Evolutionary conservation across 148 eudicot genomes (phyloP), one percentile per base, ranked within the genome.

Genomic region (Cornus florida): DNA sequence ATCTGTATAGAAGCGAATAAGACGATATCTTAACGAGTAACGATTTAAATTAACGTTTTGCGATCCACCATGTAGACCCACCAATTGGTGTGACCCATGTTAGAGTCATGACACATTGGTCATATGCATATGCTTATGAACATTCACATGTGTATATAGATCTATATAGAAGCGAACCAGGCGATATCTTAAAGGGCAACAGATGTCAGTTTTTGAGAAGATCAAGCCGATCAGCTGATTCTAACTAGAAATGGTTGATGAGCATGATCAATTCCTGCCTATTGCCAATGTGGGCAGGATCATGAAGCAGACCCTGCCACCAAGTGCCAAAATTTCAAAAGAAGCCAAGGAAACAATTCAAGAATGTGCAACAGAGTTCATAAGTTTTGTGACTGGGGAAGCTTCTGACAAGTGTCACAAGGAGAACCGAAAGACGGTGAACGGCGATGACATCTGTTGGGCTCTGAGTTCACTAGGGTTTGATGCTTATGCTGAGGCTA

Each of bases 361-460:
- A 79, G 92, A 87, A 70, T 89, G 90, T 73, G 90, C 84, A 11
- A 82, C 89, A 0, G 92, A 89, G 85, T 89, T 89, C 86, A 82
- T 89, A 67, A 83, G 92, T 76, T 89, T 89, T 4, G 89, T 89
- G 20, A 89, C 92, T 0, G 83, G 90, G 0, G 90, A 89, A 50
- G 92, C 92, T 0, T 86, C 90, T 0, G 90, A 89, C 41, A 89
- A 87, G 90, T 89, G 92, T 79, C 90, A 86, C 71, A 87, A 84
- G 86, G 92, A 89, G 87, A 89, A 89, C 31, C 83, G 92, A 19
- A 89, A 89, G 83, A 89, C 90, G 32, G 84, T 89, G 3, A 89
- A 83, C 59, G 92, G 92, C 7, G 92, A 89, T 13, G 92, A 87
- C 68, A 79, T 89, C 32, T 79, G 86, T 28, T 89, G 92, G 92